These are phyloP conservation scores for Volvariella surrecta DNA, from an alignment of 1,284 basidiomycete genomes.

Conservation along the genomic window DNA sequence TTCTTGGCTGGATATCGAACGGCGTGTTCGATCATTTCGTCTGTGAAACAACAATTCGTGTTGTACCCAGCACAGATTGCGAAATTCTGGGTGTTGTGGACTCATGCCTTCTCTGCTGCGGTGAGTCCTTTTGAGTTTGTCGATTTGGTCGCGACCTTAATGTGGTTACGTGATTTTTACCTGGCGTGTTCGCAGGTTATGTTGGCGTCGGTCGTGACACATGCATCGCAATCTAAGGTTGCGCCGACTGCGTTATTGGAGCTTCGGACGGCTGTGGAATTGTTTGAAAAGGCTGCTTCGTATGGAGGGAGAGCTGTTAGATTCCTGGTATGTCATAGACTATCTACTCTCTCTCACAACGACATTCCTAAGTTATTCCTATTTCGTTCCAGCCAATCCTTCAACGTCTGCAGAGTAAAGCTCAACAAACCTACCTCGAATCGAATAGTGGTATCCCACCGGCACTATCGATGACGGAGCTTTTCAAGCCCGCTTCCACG, in stretches of 20 bases:
- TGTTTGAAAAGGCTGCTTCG: slow-evolving; percentile 51
- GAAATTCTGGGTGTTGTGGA: slow-evolving; percentile 62
- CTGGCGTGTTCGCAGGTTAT: slow-evolving; percentile 40
- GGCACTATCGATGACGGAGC: slow-evolving; percentile 28
- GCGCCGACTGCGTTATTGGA: slow-evolving; percentile 59
- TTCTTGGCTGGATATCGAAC: slow-evolving; percentile 58
- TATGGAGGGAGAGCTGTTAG: slow-evolving; percentile 58
- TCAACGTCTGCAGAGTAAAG: slow-evolving; percentile 49
- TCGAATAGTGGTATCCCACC: slow-evolving; percentile 35
- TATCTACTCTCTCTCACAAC: too few species aligned
- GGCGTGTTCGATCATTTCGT: slow-evolving; percentile 45
- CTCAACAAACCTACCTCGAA: slow-evolving; percentile 42
- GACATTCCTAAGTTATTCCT: slow-evolving; percentile 16
- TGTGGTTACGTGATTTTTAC: too few species aligned
- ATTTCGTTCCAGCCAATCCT: slow-evolving; percentile 40
- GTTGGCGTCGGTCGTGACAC: slow-evolving; percentile 63
- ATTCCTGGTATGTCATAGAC: slow-evolving; percentile 53
- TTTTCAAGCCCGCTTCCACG: slow-evolving; percentile 33
- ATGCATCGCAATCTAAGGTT: slow-evolving; percentile 52
- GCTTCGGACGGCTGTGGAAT: slow-evolving; percentile 44
- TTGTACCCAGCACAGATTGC: slow-evolving; percentile 51
- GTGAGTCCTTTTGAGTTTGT: slow-evolving; percentile 24
- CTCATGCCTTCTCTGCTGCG: slow-evolving; percentile 55
- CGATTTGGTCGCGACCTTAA: slow-evolving; percentile 3
- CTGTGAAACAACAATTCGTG: slow-evolving; percentile 41